phyloP scores from a whole-genome alignment of 768 basidiomycete genomes.

The Omphalotus guepiniiformis region DNA sequence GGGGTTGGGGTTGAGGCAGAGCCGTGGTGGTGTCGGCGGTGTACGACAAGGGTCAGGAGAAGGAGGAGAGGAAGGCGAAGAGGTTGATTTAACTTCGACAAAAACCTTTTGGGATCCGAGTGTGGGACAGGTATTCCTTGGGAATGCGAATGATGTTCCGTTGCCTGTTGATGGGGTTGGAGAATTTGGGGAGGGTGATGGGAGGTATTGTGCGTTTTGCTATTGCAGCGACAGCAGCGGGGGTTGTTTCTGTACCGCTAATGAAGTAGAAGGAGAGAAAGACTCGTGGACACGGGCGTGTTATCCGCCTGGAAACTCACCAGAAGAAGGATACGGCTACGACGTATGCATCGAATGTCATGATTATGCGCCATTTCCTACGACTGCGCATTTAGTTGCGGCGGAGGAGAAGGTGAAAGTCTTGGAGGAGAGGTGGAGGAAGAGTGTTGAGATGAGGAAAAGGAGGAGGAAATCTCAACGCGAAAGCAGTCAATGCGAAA shows the following conservation, averaged over 20 bases:
- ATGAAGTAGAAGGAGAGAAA: conserved; percentile 2
- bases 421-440: conserved; percentile 63
- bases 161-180: conserved; percentile 19
- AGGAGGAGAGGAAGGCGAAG: neutral
- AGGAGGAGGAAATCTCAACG: conserved; percentile 16
- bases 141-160: conserved; percentile 82
- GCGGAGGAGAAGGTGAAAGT: conserved; percentile 71
- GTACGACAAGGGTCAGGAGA: neutral
- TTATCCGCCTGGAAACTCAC: conserved; percentile 7
- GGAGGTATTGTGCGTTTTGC: neutral
- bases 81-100: conserved; percentile 27
- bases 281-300: neutral
- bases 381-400: conserved; percentile 57
- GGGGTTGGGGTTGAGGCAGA: too few relatives aligned
- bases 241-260: neutral
- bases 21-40: too few relatives aligned
- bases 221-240: neutral
- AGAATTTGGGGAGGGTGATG: conserved; percentile 4
- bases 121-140: conserved; percentile 71
- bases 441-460: conserved; percentile 22
- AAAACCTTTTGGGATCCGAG: conserved; percentile 48
- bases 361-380: conserved; percentile 73
- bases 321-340: conserved; percentile 54
- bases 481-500: too few relatives aligned
- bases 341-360: conserved; percentile 89